A percentile compares a stretch with the other conserved stretches of the same genome.
phyloP scores from a whole-genome alignment of 2,329 filamentous ascomycete genomes.

The Fusarium sp. region DNA sequence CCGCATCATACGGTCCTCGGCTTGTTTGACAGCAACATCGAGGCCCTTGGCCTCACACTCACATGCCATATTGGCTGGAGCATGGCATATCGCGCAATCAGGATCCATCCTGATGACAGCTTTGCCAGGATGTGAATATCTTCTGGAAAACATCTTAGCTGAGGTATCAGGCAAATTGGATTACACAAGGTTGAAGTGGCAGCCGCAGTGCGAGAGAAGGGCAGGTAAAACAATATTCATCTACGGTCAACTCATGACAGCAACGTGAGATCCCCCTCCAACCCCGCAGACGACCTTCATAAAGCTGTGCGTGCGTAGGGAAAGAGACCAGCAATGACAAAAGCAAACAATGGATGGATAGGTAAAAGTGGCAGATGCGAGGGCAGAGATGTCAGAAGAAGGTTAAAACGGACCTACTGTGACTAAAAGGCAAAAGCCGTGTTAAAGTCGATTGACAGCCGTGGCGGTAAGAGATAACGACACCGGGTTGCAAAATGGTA shows the following conservation, averaged over 20 bases:
- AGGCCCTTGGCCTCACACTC: slow-evolving; percentile 75
- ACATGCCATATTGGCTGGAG: slow-evolving; percentile 68
- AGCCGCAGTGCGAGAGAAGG: slow-evolving; percentile 21
- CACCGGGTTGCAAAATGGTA: slow-evolving; percentile 45
- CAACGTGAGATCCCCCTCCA: slow-evolving; percentile 43
- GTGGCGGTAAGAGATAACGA: slow-evolving; percentile 47
- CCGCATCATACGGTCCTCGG: slow-evolving; percentile 72
- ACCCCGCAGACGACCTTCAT: slow-evolving; percentile 47
- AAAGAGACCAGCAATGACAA: slow-evolving; percentile 33
- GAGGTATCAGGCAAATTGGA: slow-evolving; percentile 34
- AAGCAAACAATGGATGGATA: slow-evolving; percentile 31
- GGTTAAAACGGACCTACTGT: slow-evolving; percentile 47
- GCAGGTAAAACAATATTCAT: slow-evolving; percentile 40
- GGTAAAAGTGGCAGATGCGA: slow-evolving; percentile 35
- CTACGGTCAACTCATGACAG: slow-evolving; percentile 44
- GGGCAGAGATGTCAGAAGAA: slow-evolving; percentile 32
- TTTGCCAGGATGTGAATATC: slow-evolving; percentile 58
- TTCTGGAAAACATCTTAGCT: slow-evolving; percentile 66
- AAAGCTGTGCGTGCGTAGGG: slow-evolving; percentile 36
- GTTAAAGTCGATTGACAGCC: slow-evolving; percentile 39
- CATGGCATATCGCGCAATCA: slow-evolving; percentile 74
- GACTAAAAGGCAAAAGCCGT: slow-evolving; percentile 34
- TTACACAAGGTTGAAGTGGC: slow-evolving; percentile 23
- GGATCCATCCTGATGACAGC: slow-evolving; percentile 72
- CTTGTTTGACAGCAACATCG: slow-evolving; percentile 70